Base-by-base conservation (phyloP, 306 rosid genomes). In the Spatholobus suberectus region DNA sequence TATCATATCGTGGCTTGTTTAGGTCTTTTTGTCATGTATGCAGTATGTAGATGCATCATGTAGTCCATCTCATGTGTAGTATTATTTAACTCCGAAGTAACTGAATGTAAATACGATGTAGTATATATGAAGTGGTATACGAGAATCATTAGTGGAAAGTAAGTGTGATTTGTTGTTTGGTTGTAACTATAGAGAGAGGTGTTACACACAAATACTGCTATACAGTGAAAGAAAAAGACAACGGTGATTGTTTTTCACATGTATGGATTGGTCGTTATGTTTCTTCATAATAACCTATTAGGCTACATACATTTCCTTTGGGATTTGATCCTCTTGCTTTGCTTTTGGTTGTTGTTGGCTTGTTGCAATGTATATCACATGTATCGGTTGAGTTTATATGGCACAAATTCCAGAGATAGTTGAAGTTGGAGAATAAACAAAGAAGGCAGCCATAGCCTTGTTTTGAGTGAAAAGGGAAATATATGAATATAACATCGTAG, bases 401-500 rank as follows among this genome's bases (percentile, higher is more conserved):
- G 47, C 52, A 66, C 4, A 8, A 49, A 49, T 49, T 40, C 21
- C 13, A 73, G 40, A 66, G 49, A 66, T 32, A 65, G 26, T 47
- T 77, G 38, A 66, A 65, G 52, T 35, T 65, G 63, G 15, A 66
- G 4, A 78, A 66, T 66, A 34, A 47, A 75, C 49, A 18, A 44
- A 44, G 58, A 75, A 58, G 66, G 72, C 5, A 34, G 2, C 12
- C 74, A 49, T 34, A 32, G 0, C 24, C 9, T 75, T 0, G n/a
- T 38, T 37, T 55, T 44, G 11, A 34, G 75, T 47, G 66, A 47
- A 34, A 63, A 32, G 24, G 21, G 12, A 32, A 65, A 46, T 49
- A 77, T 17, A 37, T 27, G 11, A 51, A 18, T 67, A 21, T 23
- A 35, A 29, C 68, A 14, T 35, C 41, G 14, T 37, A 63, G 41